Evolutionary conservation across 2,329 filamentous ascomycete species (phyloP), one percentile per base, ranked within the genome.

Genomic region (Amauroascus niger): DNA sequence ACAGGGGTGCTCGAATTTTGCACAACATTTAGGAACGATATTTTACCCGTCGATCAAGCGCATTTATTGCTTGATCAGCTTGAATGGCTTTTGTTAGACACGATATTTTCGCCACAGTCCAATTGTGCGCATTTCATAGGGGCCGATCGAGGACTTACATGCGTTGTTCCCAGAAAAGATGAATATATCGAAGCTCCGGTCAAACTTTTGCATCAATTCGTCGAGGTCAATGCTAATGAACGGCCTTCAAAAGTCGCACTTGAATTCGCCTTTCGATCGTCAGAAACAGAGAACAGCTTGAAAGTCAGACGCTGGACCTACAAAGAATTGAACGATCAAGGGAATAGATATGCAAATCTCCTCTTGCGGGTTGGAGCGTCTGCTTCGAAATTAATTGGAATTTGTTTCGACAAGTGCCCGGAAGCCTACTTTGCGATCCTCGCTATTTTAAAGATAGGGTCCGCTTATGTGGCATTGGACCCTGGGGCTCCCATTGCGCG

Each of bases 341-440:
- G 84, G 0, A 90, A 94, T 61, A 78, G 76, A 58, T 77, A 94
- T 14, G 87, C 87, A 0, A 76, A 84, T 51, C 65, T 90, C 11
- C 71, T 95, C 1, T 64, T 73, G 1, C 60, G 66, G 0, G 67
- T 74, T 18, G 76, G 74, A 1, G 69, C 80, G 0, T 57, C 65
- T 0, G 72, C 79, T 0, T 84, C 86, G 0, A 72, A 72, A 24
- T 80, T 90, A 3, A 74, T 95, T 20, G 87, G 82, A 0, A 77
- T 91, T 7, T 88, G 86, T 63, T 94, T 94, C 62, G 82, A 88
- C 53, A 95, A 95, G 64, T 90, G 84, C 57, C 83, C 88, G 0
- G 85, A 91, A 63, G 88, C 88, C 0, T 90, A 87, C 35, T 87
- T 93, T 61, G 79, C 84, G 0, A 89, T 94, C 37, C 72, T 94